A percentile compares a stretch with the other conserved stretches of the same genome.
phyloP scores from a whole-genome alignment of 805 yeast genomes.

The Saccharomycopsis fibuligera region DNA sequence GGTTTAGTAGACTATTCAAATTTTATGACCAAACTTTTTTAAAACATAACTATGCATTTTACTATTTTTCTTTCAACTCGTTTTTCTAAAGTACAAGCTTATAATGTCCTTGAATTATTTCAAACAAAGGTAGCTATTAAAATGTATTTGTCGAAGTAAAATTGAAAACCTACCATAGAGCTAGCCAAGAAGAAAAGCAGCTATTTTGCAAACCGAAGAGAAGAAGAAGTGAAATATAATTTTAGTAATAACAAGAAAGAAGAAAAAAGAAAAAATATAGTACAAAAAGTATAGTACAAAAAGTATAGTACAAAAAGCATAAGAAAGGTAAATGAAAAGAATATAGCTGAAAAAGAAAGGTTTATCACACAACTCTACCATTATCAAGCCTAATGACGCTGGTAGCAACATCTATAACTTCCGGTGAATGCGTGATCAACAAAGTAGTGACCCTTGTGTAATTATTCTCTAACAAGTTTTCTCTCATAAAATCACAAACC shows the following conservation, averaged over 20 bases:
- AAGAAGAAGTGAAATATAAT: background rate
- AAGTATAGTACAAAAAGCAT: background rate
- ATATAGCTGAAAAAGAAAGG: background rate
- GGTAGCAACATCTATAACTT: constrained; percentile 56
- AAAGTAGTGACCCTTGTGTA: constrained; percentile 42
- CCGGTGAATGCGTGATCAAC: constrained; percentile 68
- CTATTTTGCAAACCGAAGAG: background rate
- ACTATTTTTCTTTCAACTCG: too few relatives aligned
- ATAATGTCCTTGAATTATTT: too few relatives aligned
- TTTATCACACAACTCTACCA: constrained; percentile 34
- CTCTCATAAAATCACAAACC: constrained; percentile 44
- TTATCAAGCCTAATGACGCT: constrained; percentile 40
- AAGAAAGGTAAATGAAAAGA: too few relatives aligned
- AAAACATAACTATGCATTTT: too few relatives aligned
- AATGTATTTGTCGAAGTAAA: too few relatives aligned
- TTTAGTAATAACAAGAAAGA: background rate
- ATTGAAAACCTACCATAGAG: too few relatives aligned
- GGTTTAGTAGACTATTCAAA: too few relatives aligned
- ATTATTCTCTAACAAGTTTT: constrained; percentile 27
- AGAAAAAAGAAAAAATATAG: background rate
- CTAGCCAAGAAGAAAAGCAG: too few relatives aligned
- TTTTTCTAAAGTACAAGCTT: too few relatives aligned
- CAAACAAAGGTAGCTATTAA: too few relatives aligned
- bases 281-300: background rate
- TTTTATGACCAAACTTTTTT: too few relatives aligned